These are phyloP conservation scores for Begonia peltatifolia DNA, from an alignment of 306 rosid genomes.

Conservation along the genomic window DNA sequence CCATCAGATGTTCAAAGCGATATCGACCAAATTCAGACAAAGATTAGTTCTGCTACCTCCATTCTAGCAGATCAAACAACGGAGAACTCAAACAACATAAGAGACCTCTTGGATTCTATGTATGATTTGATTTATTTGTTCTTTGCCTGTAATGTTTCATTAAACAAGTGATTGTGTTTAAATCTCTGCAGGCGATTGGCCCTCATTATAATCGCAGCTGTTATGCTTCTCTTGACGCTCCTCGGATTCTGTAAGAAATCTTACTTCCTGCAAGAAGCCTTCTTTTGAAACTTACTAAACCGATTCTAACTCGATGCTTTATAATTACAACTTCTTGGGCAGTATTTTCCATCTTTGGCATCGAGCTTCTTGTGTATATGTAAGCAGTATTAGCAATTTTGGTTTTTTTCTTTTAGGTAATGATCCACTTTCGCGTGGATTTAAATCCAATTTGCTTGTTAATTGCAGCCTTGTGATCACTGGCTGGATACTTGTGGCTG, in stretches of 20 bases:
- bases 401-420: no score
- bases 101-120: slow-evolving; percentile 30
- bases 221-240: slow-evolving; percentile 39
- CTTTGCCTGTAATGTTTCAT: not conserved
- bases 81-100: slow-evolving; percentile 26
- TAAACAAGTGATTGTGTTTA: slow-evolving; percentile 1
- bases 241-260: slow-evolving; percentile 41
- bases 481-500: slow-evolving; percentile 52
- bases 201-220: slow-evolving; percentile 32
- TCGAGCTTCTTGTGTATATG: slow-evolving; percentile 43
- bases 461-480: slow-evolving; percentile 39
- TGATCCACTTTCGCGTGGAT: not conserved
- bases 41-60: slow-evolving; percentile 25
- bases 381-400: slow-evolving; percentile 20
- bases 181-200: slow-evolving; percentile 27
- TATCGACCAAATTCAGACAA: slow-evolving; percentile 27
- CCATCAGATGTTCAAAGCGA: slow-evolving; percentile 32
- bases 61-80: slow-evolving; percentile 15
- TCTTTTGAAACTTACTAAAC: not conserved
- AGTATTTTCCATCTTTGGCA: slow-evolving; percentile 53
- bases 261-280: not conserved
- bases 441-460: no score
- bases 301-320: slow-evolving; percentile 8
- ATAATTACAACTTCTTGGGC: slow-evolving; percentile 10
- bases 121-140: slow-evolving; percentile 6